These are phyloP conservation scores for Zasmidium cellare DNA, from an alignment of 2,329 filamentous ascomycete genomes.

Conservation along the genomic window DNA sequence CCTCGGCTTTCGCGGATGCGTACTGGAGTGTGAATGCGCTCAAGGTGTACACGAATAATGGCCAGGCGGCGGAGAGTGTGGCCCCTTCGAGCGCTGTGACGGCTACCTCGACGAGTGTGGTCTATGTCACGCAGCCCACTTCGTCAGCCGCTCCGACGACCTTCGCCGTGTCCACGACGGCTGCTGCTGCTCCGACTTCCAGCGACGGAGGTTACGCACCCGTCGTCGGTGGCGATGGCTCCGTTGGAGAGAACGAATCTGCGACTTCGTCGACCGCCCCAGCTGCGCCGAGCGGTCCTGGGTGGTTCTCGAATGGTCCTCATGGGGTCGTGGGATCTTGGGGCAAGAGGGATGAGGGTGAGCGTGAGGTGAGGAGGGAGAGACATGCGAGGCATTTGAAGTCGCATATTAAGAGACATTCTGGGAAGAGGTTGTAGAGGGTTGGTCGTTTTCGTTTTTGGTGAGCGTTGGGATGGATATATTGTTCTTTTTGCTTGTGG, in stretches of 20 bases:
- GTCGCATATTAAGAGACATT: slow-evolving; percentile 26
- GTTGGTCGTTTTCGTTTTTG: not conserved
- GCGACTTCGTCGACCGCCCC: not conserved
- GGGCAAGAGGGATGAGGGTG: not conserved
- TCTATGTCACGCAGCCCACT: slow-evolving; percentile 1
- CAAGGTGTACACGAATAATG: slow-evolving; percentile 36
- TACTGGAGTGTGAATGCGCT: slow-evolving; percentile 46
- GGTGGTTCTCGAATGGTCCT: slow-evolving; percentile 5
- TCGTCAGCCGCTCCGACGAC: not conserved
- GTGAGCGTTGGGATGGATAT: too few relatives aligned
- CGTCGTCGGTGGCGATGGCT: slow-evolving; percentile 10
- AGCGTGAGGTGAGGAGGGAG: slow-evolving; percentile 21
- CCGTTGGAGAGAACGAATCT: not conserved
- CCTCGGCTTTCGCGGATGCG: slow-evolving; percentile 36
- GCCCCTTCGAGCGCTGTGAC: not conserved
- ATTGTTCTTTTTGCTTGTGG: too few relatives aligned
- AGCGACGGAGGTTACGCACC: slow-evolving; percentile 8
- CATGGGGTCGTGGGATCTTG: slow-evolving; percentile 10
- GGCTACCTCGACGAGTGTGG: not conserved
- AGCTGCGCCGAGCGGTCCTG: slow-evolving; percentile 7
- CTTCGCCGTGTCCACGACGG: not conserved
- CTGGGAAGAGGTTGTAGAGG: not conserved
- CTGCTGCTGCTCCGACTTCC: too few relatives aligned
- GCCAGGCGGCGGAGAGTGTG: not conserved
- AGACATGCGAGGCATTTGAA: slow-evolving; percentile 24